phyloP scores from a whole-genome alignment of 495 filamentous ascomycete species.

The Neurospora sp. region DNA sequence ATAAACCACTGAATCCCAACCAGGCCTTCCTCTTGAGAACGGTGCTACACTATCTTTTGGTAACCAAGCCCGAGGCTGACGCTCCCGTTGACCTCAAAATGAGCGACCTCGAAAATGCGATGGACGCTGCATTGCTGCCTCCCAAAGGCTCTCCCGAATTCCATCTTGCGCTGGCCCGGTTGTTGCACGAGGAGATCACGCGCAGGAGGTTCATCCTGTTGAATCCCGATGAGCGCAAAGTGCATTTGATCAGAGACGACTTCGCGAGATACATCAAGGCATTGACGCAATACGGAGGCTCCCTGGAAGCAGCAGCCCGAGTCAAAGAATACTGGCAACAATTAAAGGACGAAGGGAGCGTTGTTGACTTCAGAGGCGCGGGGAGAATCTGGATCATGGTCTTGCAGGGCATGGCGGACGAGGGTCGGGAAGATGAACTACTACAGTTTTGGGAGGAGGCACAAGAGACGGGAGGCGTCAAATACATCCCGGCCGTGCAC shows the following conservation, averaged over 20 bases:
- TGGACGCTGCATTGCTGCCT: constrained; percentile 24
- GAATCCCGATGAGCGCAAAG: constrained; percentile 24
- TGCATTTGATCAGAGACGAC: constrained; percentile 29
- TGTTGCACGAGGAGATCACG: constrained; percentile 45
- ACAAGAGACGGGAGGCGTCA: constrained; percentile 11
- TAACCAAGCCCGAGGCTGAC: constrained; percentile 25
- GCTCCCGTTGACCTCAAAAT: constrained; percentile 33
- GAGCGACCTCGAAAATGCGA: constrained; percentile 41
- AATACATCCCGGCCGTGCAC: constrained; percentile 31
- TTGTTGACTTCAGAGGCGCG: constrained; percentile 20
- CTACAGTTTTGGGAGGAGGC: constrained; percentile 22
- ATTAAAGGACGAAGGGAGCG: constrained; percentile 11
- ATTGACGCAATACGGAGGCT: constrained; percentile 47
- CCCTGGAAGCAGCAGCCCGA: constrained; percentile 46
- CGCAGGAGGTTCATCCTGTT: constrained; percentile 10
- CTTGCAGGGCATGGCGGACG: constrained; percentile 55
- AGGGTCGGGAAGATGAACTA: constrained; percentile 49
- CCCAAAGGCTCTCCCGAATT: constrained; percentile 26
- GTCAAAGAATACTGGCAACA: constrained; percentile 32
- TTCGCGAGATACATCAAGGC: constrained; percentile 44
- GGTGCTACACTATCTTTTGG: constrained; percentile 51
- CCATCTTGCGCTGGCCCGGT: constrained; percentile 46
- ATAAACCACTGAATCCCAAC: constrained; percentile 48
- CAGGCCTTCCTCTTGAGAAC: constrained; percentile 49
- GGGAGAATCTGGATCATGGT: constrained; percentile 48